Base-by-base conservation (phyloP, 2,329 filamentous ascomycete species). In the Geosmithia flava region DNA sequence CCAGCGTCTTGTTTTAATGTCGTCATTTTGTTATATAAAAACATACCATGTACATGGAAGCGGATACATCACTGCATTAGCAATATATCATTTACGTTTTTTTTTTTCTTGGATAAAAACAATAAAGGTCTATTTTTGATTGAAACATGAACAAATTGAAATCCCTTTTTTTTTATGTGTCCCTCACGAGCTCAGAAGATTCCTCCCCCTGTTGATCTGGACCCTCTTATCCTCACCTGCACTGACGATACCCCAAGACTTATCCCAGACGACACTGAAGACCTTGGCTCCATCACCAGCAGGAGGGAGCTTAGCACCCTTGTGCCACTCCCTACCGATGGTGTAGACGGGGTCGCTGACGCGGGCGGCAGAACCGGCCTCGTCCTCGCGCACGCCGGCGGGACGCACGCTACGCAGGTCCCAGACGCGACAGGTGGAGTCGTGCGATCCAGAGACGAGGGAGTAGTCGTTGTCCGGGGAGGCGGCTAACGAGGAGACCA, bases 381-480 rank as follows among this genome's bases (percentile, higher is more conserved):
- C 70, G 58, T 80, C 70, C 62, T 82, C 76, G 61, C 81, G 68
- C 56, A 78, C 70, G 2, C 72, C 73, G 8, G 71, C 76, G 17
- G 69, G 74, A 62, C 80, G 72, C 47, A 78, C 79, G 57, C 80
- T 83, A 48, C 93, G 76, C 54, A 97, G 75, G 70, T 98, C 93
- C 93, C 93, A 98, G 45, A 98, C 81, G 47, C 89, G 79, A 59
- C 87, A 93, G 1, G 88, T 95, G 33, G 91, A 89, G 64, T 98
- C 93, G 64, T 95, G 87, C 44, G 85, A 86, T n/a, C 80, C 91
- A 30, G 85, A 93, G 0, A 91, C 87, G 8, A 98, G 74, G n/a
- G 85, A 81, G 67, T 90, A 87, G 52, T 83, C 80, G 59, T 83
- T 90, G 41, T 79, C 75, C 7, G 76, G 80, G 40, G 68, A 71